These are phyloP conservation scores for Globisporangium camurandrum DNA, from an alignment of 352 stramenopile species.

Conservation along the genomic window DNA sequence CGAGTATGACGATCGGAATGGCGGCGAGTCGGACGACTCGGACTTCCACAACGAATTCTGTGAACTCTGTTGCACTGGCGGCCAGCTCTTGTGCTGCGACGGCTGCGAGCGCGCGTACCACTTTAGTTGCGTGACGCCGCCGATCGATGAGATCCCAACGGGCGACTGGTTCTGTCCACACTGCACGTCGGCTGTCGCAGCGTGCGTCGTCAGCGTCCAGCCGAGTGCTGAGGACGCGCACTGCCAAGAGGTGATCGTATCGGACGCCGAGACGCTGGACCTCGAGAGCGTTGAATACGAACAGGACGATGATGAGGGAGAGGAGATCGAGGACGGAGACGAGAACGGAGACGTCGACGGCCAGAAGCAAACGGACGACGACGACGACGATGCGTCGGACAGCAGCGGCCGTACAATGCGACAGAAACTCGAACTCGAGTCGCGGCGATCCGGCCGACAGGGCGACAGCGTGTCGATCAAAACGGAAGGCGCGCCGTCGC, in stretches of 20 bases:
- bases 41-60: constrained; percentile 59
- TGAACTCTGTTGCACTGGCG: constrained; percentile 57
- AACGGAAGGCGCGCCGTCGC: background rate
- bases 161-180: constrained; percentile 56
- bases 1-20: no score
- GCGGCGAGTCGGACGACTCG: constrained; percentile 22
- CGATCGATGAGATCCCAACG: constrained; percentile 42
- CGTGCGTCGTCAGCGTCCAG: constrained; percentile 4
- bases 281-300: constrained; percentile 14
- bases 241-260: constrained; percentile 13
- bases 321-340: constrained; percentile 9
- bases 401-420: constrained; percentile 12
- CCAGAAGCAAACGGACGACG: no score
- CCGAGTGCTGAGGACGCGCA: constrained; percentile 21
- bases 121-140: constrained; percentile 58
- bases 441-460: background rate
- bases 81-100: constrained; percentile 57
- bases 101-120: constrained; percentile 66
- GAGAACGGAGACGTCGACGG: no score
- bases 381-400: constrained; percentile 14
- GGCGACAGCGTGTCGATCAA: background rate
- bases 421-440: background rate
- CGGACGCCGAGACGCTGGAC: constrained; percentile 10
- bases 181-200: constrained; percentile 24
- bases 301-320: constrained; percentile 15